These are phyloP conservation scores for Plasmodium yoelii DNA, from an alignment of 169 alveolate species.

Conservation along the genomic window DNA sequence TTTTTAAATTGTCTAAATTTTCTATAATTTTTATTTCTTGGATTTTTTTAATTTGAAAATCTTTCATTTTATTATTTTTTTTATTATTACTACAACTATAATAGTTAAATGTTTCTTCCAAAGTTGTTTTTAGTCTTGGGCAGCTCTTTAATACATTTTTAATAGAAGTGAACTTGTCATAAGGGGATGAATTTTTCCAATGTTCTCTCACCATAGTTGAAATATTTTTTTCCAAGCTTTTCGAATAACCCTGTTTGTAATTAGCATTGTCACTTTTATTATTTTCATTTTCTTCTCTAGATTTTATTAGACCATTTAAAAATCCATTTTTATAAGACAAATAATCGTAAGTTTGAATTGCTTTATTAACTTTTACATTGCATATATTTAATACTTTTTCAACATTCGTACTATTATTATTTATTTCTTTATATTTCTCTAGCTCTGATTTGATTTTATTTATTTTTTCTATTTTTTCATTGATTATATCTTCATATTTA, in stretches of 20 bases:
- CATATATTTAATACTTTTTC: constrained; percentile 32
- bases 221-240: constrained; percentile 22
- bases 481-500: constrained; percentile 50
- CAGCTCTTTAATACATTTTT: constrained; percentile 80
- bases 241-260: not conserved
- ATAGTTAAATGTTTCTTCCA: constrained; percentile 81
- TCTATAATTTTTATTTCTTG: constrained; percentile 67
- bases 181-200: constrained; percentile 83
- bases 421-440: constrained; percentile 38
- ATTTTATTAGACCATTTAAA: constrained; percentile 22
- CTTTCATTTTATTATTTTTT: constrained; percentile 43
- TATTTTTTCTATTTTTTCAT: constrained; percentile 50
- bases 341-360: constrained; percentile 59
- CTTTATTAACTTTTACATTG: constrained; percentile 22
- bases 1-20: constrained; percentile 63
- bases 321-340: constrained; percentile 38
- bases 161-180: constrained; percentile 81
- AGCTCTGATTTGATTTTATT: constrained; percentile 23
- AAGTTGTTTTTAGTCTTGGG: constrained; percentile 80
- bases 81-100: constrained; percentile 64
- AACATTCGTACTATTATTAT: not conserved
- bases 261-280: too few species aligned
- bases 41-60: constrained; percentile 43
- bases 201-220: constrained; percentile 71
- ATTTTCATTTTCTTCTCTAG: constrained; percentile 13